Percentiles rank a stretch among this genome's conserved stretches.
Conservation (phyloP, 2,329 filamentous ascomycete species). For the Shiraia bambusicola region DNA sequence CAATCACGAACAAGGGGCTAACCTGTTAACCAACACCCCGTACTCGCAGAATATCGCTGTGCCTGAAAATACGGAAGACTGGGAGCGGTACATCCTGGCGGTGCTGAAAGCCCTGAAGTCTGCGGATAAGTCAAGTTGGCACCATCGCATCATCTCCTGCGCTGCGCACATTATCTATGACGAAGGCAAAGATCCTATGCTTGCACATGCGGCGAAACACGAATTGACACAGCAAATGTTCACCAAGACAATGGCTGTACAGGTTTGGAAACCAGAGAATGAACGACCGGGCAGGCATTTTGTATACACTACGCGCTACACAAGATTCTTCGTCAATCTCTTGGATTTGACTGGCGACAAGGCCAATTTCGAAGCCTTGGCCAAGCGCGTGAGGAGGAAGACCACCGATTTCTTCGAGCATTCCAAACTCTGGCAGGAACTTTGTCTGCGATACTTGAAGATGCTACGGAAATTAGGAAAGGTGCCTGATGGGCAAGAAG, state of each 20-base stretch:
- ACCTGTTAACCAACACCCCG: slow-evolving; percentile 54
- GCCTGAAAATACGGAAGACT: slow-evolving; percentile 54
- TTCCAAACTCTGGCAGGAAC: slow-evolving; percentile 62
- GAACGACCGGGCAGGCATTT: slow-evolving; percentile 85
- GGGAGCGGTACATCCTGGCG: slow-evolving; percentile 64
- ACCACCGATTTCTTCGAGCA: slow-evolving; percentile 72
- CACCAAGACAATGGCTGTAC: slow-evolving; percentile 91
- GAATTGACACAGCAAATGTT: slow-evolving; percentile 84
- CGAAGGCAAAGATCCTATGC: slow-evolving; percentile 53
- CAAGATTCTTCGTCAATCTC: slow-evolving; percentile 75
- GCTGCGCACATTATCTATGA: slow-evolving; percentile 65
- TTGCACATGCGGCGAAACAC: slow-evolving; percentile 66
- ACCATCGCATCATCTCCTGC: slow-evolving; percentile 84
- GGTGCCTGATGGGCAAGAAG: slow-evolving; percentile 63
- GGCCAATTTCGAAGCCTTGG: slow-evolving; percentile 71
- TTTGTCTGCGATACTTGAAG: slow-evolving; percentile 60
- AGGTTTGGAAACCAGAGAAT: slow-evolving; percentile 91
- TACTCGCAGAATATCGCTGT: slow-evolving; percentile 57
- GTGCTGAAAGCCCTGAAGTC: slow-evolving; percentile 60
- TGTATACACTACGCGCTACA: slow-evolving; percentile 86
- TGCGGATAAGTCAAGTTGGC: slow-evolving; percentile 92
- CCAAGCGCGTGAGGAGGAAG: slow-evolving; percentile 78
- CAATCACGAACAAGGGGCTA: slow-evolving; percentile 49
- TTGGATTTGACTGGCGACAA: slow-evolving; percentile 75
- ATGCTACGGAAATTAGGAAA: slow-evolving; percentile 59